Percentiles rank a stretch among this genome's conserved stretches.
phyloP scores from a whole-genome alignment of 1,139 yeast genomes.

The Chernovozyma sophiae-reginae region DNA sequence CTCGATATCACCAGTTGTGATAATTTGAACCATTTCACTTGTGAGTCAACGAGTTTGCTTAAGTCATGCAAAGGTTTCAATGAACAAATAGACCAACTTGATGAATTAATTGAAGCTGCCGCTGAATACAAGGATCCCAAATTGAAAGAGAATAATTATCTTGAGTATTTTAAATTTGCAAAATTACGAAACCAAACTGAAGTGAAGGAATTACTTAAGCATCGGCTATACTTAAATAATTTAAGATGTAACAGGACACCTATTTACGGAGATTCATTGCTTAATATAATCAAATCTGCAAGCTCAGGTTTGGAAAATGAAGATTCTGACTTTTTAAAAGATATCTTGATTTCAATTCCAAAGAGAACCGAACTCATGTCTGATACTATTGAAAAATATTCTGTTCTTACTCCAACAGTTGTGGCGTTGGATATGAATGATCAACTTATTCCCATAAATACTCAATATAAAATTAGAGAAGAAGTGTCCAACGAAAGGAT shows the following conservation, averaged over 20 bases:
- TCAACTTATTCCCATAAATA: constrained; percentile 41
- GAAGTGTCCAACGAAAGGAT: constrained; percentile 40
- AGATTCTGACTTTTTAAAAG: constrained; percentile 16
- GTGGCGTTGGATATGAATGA: constrained; percentile 75
- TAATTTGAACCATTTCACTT: constrained; percentile 41
- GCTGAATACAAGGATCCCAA: constrained; percentile 29
- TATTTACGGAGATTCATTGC: constrained; percentile 47
- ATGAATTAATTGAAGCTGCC: constrained; percentile 28
- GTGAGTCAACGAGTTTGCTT: constrained; percentile 40
- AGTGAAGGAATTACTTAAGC: constrained; percentile 50
- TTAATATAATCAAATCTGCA: constrained; percentile 19
- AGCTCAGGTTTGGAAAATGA: constrained; percentile 7
- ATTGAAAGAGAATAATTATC: constrained; percentile 41
- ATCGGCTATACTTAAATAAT: constrained; percentile 59
- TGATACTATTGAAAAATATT: constrained; percentile 65
- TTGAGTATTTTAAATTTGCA: constrained; percentile 56
- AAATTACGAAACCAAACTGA: constrained; percentile 49
- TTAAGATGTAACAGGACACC: constrained; percentile 58
- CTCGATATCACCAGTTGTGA: constrained; percentile 53
- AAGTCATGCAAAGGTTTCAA: constrained; percentile 46
- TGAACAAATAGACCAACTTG: constrained; percentile 40
- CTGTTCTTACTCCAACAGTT: constrained; percentile 84
- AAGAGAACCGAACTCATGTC: constrained; percentile 42
- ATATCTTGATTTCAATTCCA: constrained; percentile 36
- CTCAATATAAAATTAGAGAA: constrained; percentile 26